These are phyloP conservation scores for Lagerstroemia speciosa DNA, from an alignment of 345 rosid genomes.

Conservation along the genomic window DNA sequence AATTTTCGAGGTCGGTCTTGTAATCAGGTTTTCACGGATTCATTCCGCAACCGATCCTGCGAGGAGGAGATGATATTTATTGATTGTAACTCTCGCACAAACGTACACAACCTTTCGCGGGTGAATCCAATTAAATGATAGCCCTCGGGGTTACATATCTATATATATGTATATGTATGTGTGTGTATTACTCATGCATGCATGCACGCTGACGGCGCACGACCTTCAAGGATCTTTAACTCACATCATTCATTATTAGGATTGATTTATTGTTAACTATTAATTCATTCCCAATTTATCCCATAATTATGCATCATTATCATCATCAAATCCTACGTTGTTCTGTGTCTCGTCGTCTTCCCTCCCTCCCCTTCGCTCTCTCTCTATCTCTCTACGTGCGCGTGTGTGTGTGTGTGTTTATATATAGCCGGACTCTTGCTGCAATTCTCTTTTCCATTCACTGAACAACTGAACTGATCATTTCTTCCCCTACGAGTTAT, in stretches of 20 bases:
- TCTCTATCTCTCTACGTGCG: not conserved
- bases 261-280: not conserved
- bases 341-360: conserved; percentile 6
- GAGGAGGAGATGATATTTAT: no score
- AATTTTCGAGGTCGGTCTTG: no score
- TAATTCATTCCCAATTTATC: not conserved
- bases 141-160: not conserved
- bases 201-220: conserved; percentile 9
- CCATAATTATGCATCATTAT: not conserved
- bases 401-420: not conserved
- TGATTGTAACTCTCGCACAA: not conserved
- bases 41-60: no score
- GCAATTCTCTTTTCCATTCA: not conserved
- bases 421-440: not conserved
- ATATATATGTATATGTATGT: not conserved
- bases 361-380: not conserved
- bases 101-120: not conserved
- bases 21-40: no score
- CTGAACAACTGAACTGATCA: no score
- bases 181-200: not conserved
- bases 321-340: conserved; percentile 3
- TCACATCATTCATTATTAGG: not conserved
- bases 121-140: not conserved
- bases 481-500: no score
- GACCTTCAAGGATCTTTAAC: not conserved